These are phyloP conservation scores for Rosa rugosa DNA, from an alignment of 306 rosid genomes.

Conservation along the genomic window DNA sequence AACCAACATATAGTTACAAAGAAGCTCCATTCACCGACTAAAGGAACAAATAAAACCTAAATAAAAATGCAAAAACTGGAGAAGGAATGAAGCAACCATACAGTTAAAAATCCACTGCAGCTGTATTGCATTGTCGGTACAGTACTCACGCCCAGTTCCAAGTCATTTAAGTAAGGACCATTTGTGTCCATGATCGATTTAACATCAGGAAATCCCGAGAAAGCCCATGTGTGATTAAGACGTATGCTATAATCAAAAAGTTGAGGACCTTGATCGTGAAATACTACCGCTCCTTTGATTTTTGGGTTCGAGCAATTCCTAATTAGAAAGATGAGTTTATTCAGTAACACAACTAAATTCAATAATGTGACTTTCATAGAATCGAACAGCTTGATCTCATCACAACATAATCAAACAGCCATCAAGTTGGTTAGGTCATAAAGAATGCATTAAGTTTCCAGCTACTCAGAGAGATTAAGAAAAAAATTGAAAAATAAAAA, in stretches of 20 bases:
- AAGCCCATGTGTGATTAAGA: conserved; percentile 98
- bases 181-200: conserved; percentile 89
- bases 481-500: too few species aligned
- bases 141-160: conserved; percentile 71
- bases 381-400: neutral
- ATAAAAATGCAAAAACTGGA: conserved; percentile 17
- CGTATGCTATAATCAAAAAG: conserved; percentile 89
- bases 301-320: conserved; percentile 86
- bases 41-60: neutral
- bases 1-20: neutral
- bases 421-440: neutral
- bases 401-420: neutral
- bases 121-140: conserved; percentile 95
- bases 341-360: conserved; percentile 20
- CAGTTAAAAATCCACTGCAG: conserved; percentile 94
- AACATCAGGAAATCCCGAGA: conserved; percentile 94
- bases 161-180: conserved; percentile 88
- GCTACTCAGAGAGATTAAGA: too few species aligned
- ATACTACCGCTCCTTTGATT: conserved; percentile 87
- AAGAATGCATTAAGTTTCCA: neutral
- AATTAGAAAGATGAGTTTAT: conserved; percentile 28
- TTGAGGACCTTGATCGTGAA: conserved; percentile 85
- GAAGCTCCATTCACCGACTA: neutral
- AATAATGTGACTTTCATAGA: conserved; percentile 8
- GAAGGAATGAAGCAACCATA: conserved; percentile 43